A percentile compares a stretch with the other conserved stretches of the same genome.
phyloP scores from a whole-genome alignment of 495 filamentous ascomycete genomes.

The Geoglossum glabrum region DNA sequence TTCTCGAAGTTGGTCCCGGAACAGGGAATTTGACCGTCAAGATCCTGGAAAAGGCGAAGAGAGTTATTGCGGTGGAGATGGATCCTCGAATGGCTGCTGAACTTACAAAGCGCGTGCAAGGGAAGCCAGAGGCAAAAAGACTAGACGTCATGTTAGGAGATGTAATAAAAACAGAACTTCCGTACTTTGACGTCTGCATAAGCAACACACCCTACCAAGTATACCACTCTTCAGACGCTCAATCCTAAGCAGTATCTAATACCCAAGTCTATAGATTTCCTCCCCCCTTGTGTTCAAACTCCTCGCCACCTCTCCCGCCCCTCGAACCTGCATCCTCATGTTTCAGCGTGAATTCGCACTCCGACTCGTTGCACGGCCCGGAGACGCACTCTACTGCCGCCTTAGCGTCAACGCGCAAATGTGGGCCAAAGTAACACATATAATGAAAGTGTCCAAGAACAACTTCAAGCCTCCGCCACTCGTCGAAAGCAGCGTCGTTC shows the following conservation, averaged over 20 bases:
- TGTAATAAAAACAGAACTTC: conserved; percentile 77
- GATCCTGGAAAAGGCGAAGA: conserved; percentile 71
- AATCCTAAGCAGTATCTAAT: background rate
- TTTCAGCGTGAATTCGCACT: conserved; percentile 67
- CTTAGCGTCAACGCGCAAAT: conserved; percentile 86
- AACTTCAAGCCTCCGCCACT: conserved; percentile 89
- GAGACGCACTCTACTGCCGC: conserved; percentile 69
- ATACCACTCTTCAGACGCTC: conserved; percentile 4
- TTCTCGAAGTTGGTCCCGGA: conserved; percentile 58
- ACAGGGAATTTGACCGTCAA: conserved; percentile 78
- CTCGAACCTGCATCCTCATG: conserved; percentile 71
- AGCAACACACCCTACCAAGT: conserved; percentile 82
- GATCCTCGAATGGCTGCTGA: conserved; percentile 95
- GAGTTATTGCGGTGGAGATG: conserved; percentile 77
- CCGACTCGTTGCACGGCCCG: conserved; percentile 53
- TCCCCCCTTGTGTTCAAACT: conserved; percentile 85
- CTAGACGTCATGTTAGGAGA: conserved; percentile 78
- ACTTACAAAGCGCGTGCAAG: conserved; percentile 83
- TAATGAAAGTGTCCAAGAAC: conserved; percentile 82
- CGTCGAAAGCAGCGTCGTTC: conserved; percentile 70
- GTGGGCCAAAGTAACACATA: conserved; percentile 71
- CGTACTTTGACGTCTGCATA: conserved; percentile 80
- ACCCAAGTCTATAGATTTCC: conserved; percentile 39
- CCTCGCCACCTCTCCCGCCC: conserved; percentile 54
- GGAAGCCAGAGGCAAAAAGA: conserved; percentile 56